Evolutionary conservation across 495 filamentous ascomycete species (phyloP).

Genomic region (Penicillium desertorum): DNA sequence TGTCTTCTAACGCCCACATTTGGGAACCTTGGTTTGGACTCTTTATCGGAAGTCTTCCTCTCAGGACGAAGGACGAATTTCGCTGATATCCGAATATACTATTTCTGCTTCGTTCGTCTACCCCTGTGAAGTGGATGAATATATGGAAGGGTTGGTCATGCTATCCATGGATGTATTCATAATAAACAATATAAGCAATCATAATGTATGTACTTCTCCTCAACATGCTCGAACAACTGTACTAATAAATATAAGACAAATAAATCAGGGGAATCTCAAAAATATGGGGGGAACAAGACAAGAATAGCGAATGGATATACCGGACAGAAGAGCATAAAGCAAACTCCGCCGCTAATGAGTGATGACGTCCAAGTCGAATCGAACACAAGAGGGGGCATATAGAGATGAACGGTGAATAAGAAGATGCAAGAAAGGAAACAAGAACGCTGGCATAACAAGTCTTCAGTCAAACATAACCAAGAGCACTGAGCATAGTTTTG

Average conservation of each 20-base stretch:
- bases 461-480: slow-evolving; percentile 55
- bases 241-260: slow-evolving; percentile 15
- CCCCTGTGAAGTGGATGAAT: background rate
- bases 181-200: slow-evolving; percentile 6
- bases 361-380: slow-evolving; percentile 8
- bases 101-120: background rate
- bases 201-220: slow-evolving; percentile 29
- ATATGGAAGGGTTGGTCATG: background rate
- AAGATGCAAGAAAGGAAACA: slow-evolving; percentile 7
- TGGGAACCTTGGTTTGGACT: background rate
- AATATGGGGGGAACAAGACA: slow-evolving; percentile 16
- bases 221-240: slow-evolving; percentile 22
- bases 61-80: too few species aligned
- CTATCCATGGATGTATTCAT: slow-evolving; percentile 5
- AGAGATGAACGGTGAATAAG: slow-evolving; percentile 5
- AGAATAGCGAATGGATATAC: slow-evolving; percentile 29
- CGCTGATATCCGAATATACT: background rate
- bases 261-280: slow-evolving; percentile 26
- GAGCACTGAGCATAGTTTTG: slow-evolving; percentile 55
- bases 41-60: background rate
- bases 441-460: slow-evolving; percentile 6
- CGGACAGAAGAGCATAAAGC: slow-evolving; percentile 28
- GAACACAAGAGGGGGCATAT: slow-evolving; percentile 9
- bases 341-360: slow-evolving; percentile 37
- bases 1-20: background rate